Base-by-base conservation (phyloP, 2,329 filamentous ascomycete genomes). In the Clonostachys rhizophaga region DNA sequence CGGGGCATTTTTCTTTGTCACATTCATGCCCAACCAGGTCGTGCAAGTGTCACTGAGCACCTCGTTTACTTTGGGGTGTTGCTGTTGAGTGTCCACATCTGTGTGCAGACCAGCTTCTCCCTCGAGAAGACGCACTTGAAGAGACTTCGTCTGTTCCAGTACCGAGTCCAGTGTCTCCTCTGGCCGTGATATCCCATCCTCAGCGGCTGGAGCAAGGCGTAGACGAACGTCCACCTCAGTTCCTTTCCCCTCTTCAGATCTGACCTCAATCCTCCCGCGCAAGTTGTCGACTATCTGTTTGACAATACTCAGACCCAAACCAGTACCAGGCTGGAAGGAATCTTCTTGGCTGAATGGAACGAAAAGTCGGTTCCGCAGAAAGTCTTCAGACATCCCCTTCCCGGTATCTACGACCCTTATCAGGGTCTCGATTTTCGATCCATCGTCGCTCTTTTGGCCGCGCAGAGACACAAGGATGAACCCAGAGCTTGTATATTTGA, bases 291-390 rank as follows among this genome's bases (percentile, higher is more conserved):
- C 75, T 35, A 87, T 79, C 45, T 72, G 70, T 37, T 74, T 73
- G 20, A 87, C 83, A 12, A 87, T 83, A 14, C 78, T 81, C 37
- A 87, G 61, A 0, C 84, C 84, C 1, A 87, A 64, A 0, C 83
- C 83, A 1, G 79, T 80, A 1, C 83, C 83, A 6, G 75, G 74
- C 3, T 79, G 74, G 16, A 87, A 63, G 0, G 72, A 69, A 47
- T 84, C 77, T 55, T 87, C 84, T 52, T 87, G 84, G 0, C 72
- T 67, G 50, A 86, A 86, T 0, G 82, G 80, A 0, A 77, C 78
- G 54, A 81, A 87, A 0, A 86, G 63, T 14, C 76, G 73, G 13
- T 76, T 76, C 17, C 76, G 72, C 46, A 84, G 66, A 53, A 82
- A 87, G 18, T 84, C 78, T 35, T 76, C 70, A 0, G 76, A 79